Base-by-base conservation (phyloP, 2,329 filamentous ascomycete species). In the Cordyceps javanica region DNA sequence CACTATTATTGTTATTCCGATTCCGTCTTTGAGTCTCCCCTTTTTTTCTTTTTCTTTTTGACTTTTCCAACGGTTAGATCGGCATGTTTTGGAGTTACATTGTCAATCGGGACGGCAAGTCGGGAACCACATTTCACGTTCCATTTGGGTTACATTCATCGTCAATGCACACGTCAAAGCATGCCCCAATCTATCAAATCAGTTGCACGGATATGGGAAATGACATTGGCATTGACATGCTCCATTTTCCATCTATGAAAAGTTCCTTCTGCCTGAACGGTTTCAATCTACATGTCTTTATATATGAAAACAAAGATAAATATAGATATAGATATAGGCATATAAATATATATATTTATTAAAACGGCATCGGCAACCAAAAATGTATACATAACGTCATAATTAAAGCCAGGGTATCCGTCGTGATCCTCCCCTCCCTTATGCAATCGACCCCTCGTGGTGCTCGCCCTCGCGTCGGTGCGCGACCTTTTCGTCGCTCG, bases 401-500 rank as follows among this genome's bases (percentile, higher is more conserved):
- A 16, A 30, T 57, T 19, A 56, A 42, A 39, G n/a, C n/a, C 9
- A 14, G n/a, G 11, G 26, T 34, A 28, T 28, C 52, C 21, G 3
- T 36, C 13, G 5, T 11, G 6, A 5, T 25, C 14, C n/a, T n/a
- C n/a, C 9, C 3, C n/a, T 21, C 13, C 3, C 11, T 19, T 44
- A 42, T 21, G 25, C 55, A 4, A 9, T 26, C 14, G 26, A 32
- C 5, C 38, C 36, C 44, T 57, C 38, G 7, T 41, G 25, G 11
- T 57, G 34, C 34, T 50, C 45, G 11, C 28, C 34, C 28, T 50
- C 21, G 26, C 55, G 55, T 10, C 14, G 10, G n/a, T 16, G 19
- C 4, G 52, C 34, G 3, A 49, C 16, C 56, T 57, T 32, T 57
- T 59, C 44, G 41, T 57, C 25, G 39, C 50, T 10, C 10, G 13